phyloP scores from a whole-genome alignment of 805 yeast genomes.

The Teunomyces tritomae region DNA sequence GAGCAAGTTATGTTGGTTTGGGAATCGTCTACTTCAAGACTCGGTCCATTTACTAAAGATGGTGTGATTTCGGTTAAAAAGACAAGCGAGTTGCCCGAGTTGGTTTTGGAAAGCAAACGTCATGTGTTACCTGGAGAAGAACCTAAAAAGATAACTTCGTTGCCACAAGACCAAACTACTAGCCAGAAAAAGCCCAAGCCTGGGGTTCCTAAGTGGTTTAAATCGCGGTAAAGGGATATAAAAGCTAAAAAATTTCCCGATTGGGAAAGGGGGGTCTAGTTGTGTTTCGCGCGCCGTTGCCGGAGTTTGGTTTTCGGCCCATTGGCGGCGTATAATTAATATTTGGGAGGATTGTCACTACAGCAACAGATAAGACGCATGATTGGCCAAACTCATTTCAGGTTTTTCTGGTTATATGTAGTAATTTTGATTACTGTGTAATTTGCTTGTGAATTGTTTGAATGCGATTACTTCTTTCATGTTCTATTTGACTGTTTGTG shows the following conservation, averaged over 20 bases:
- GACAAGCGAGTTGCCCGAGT: constrained; percentile 34
- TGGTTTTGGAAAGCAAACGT: constrained; percentile 31
- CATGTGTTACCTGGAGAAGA: constrained; percentile 30
- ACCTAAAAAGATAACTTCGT: background rate
- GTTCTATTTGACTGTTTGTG: too few species aligned
- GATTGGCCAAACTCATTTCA: background rate
- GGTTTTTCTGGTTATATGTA: background rate
- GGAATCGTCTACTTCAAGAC: constrained; percentile 17
- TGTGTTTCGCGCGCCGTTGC: constrained; percentile 4
- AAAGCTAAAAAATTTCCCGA: background rate
- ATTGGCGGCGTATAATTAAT: background rate
- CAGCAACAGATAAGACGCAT: constrained; percentile 1
- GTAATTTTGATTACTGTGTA: too few species aligned
- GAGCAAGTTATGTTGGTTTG: constrained; percentile 36
- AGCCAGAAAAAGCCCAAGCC: background rate
- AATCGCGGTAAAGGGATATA: background rate
- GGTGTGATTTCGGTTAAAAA: constrained; percentile 16
- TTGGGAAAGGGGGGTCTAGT: background rate
- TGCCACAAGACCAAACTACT: background rate
- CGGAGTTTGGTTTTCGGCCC: constrained; percentile 3
- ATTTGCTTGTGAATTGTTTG: too few species aligned
- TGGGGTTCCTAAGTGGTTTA: constrained; percentile 14
- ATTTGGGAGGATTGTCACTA: background rate
- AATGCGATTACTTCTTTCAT: too few species aligned
- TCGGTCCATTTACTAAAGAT: constrained; percentile 28